Evolutionary conservation across 2,329 filamentous ascomycete species (phyloP), one percentile per base, ranked within the genome.

Genomic region (Colletotrichum australisinense): DNA sequence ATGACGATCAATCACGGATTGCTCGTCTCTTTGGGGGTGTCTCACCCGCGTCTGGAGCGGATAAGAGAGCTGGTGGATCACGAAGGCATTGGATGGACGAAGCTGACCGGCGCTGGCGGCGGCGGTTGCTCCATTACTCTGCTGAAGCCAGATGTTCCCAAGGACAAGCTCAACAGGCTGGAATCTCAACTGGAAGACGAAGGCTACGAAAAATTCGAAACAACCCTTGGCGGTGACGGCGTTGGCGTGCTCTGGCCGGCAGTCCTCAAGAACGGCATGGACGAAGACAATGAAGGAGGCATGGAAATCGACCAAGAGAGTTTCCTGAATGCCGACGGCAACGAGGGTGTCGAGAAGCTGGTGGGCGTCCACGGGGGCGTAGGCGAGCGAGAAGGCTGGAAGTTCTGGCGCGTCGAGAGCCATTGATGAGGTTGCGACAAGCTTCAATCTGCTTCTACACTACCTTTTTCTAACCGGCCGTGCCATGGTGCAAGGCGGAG

Each of bases 91-190:
- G 97, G 97, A 35, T 99, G 95, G 95, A 98, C 97, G 14, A 99
- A 99, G 82, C 89, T 99, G 70, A 99, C 97, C 0, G 97, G 97
- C 42, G 97, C 97, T 1, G 97, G 97, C 26, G 97, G 97, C 14
- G 97, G 97, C 69, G 97, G 97, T 3, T 98, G 97, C 83, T 96
- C 95, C 3, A 98, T 99, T 77, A 97, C 96, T 0, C 86, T 99
- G 4, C 87, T 99, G 62, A 93, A 93, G 76, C 93, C 94, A 0
- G 90, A 90, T 35, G 86, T 89, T 1, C 80, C 89, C 7, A 78
- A 81, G 19, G 85, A 89, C 74, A 89, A 89, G 77, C 83, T 97
- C 32, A 83, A 86, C 28, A 84, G 87, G 11, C 85, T 98, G 19
- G 91, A 96, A 76, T 80, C 86, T 52, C 90, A 91, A 74, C 89